Conservation (phyloP, 2,329 filamentous ascomycete species). For the Exophiala calicioides region DNA sequence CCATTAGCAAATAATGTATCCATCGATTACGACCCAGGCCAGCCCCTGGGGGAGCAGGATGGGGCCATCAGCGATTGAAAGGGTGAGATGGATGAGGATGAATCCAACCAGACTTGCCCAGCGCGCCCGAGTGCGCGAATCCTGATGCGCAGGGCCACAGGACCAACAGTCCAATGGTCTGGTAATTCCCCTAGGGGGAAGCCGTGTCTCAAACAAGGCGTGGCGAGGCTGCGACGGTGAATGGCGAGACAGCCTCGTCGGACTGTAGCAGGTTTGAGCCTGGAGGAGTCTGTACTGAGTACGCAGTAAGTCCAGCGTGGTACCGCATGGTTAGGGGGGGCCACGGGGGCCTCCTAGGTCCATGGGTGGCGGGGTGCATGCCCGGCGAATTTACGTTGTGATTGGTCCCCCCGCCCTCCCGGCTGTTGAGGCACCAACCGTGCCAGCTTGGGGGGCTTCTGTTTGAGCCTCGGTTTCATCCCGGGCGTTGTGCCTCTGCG, state of each 20-base stretch:
- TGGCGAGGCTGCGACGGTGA: slow-evolving; percentile 18
- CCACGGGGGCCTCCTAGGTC: too few relatives aligned
- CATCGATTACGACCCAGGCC: too few relatives aligned
- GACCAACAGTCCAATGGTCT: slow-evolving; percentile 19
- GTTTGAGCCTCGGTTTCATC: slow-evolving; percentile 22
- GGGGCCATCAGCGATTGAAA: too few relatives aligned
- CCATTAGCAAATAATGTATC: slow-evolving; percentile 5
- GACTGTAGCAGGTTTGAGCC: slow-evolving; percentile 23
- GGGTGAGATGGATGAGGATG: too few relatives aligned
- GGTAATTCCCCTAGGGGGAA: not conserved
- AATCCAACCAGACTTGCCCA: too few relatives aligned
- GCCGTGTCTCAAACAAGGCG: slow-evolving; percentile 13
- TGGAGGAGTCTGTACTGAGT: too few relatives aligned
- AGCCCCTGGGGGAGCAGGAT: too few relatives aligned
- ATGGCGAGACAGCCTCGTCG: slow-evolving; percentile 11
- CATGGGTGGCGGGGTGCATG: too few relatives aligned
- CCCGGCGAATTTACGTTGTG: too few relatives aligned
- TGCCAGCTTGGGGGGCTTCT: slow-evolving; percentile 9
- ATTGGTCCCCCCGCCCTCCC: slow-evolving; percentile 7
- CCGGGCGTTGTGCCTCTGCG: not conserved
- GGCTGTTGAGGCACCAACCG: slow-evolving; percentile 17
- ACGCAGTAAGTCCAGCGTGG: too few relatives aligned
- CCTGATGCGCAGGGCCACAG: slow-evolving; percentile 6
- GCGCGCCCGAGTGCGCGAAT: too few relatives aligned
- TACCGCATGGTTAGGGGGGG: too few relatives aligned